Percentiles rank a stretch among this genome's conserved stretches.
Evolutionary conservation across 208 protist genomes (phyloP).

Genomic region (Crithidia brevicula): DNA sequence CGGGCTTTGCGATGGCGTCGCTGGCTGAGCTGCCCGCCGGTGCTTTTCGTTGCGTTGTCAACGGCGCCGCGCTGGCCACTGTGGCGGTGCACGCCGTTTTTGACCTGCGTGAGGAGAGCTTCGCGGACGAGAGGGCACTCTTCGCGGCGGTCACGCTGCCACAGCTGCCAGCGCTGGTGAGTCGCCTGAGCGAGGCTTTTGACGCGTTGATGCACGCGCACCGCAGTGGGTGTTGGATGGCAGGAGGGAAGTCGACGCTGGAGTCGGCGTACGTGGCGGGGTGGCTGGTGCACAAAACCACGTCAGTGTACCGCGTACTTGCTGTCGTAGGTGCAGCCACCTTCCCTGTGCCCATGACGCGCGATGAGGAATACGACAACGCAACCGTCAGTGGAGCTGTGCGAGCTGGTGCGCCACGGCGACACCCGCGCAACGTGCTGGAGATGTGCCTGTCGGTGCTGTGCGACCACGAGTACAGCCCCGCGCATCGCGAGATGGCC

Average conservation of each 20-base stretch:
- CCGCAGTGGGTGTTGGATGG: constrained; percentile 11
- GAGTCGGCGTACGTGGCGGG: constrained; percentile 8
- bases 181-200: constrained; percentile 25
- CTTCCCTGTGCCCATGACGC: constrained; percentile 11
- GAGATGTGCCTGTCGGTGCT: constrained; percentile 19
- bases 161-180: constrained; percentile 29
- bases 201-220: constrained; percentile 9
- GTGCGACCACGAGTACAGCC: constrained; percentile 1
- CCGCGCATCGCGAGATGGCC: constrained; percentile 14
- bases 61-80: constrained; percentile 16
- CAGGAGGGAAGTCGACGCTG: constrained; percentile 17
- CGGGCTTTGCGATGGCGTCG: constrained; percentile 2
- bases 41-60: constrained; percentile 11
- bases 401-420: too few species aligned
- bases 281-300: constrained; percentile 24
- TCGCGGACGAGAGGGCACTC: constrained; percentile 1
- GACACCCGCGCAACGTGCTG: constrained; percentile 12
- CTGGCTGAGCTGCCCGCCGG: constrained; percentile 27
- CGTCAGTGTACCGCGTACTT: constrained; percentile 13
- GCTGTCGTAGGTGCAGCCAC: constrained; percentile 6
- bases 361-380: not conserved
- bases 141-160: constrained; percentile 20
- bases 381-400: too few species aligned
- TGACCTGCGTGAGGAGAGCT: constrained; percentile 11
- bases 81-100: constrained; percentile 15